Conservation (phyloP, 2,329 filamentous ascomycete genomes). For the Metarhizium robertsii region DNA sequence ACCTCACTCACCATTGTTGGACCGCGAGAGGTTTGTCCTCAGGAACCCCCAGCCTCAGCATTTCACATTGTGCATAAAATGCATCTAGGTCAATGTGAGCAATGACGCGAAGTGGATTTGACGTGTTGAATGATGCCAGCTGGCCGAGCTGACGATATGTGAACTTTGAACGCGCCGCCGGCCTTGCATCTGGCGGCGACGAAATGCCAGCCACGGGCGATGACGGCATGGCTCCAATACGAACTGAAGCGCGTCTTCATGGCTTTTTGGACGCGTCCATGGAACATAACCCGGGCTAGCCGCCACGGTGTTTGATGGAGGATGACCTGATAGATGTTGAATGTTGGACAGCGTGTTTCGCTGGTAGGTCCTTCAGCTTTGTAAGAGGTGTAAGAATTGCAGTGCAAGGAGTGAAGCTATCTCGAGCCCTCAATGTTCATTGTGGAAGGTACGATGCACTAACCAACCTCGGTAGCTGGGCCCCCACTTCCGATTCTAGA, state of each 20-base stretch:
- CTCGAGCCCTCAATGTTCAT: too few relatives aligned
- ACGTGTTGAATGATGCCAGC: conserved; percentile 59
- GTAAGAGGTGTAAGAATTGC: too few relatives aligned
- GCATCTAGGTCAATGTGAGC: conserved; percentile 94
- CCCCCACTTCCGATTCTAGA: too few relatives aligned
- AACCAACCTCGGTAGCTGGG: too few relatives aligned
- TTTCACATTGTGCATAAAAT: conserved; percentile 96
- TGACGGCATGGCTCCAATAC: conserved; percentile 1
- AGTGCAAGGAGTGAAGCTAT: too few relatives aligned
- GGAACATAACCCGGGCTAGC: background rate
- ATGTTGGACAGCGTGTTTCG: too few relatives aligned
- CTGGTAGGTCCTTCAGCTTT: too few relatives aligned
- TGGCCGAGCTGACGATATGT: conserved; percentile 77
- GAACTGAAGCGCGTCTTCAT: background rate
- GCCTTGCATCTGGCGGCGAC: conserved; percentile 16
- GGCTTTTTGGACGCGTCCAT: background rate
- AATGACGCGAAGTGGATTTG: conserved; percentile 74
- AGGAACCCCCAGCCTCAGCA: conserved; percentile 67
- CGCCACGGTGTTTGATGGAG: background rate
- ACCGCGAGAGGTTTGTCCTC: conserved; percentile 79
- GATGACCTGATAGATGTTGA: too few relatives aligned
- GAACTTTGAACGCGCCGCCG: conserved; percentile 54
- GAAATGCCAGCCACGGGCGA: conserved; percentile 11
- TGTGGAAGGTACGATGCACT: too few relatives aligned
- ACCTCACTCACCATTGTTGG: conserved; percentile 66